Conservation (phyloP, 2,329 filamentous ascomycete genomes). For the Penicillium sp. region DNA sequence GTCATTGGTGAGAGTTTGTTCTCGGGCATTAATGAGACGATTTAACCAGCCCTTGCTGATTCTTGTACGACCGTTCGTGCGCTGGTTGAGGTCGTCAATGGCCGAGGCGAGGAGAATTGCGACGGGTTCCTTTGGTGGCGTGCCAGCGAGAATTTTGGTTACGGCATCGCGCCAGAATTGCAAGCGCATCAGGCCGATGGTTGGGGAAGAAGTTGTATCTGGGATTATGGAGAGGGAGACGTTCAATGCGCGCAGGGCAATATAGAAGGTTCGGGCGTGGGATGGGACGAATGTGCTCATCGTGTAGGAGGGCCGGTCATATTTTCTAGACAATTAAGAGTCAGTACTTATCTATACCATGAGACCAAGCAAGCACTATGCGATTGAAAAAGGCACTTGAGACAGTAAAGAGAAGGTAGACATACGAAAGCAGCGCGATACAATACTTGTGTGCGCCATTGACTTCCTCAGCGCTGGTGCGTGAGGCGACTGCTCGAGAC, state of each 20-base stretch:
- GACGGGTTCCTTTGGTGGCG: slow-evolving; percentile 87
- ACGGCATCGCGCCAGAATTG: slow-evolving; percentile 94
- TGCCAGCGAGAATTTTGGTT: slow-evolving; percentile 73
- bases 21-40: slow-evolving; percentile 78
- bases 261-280: slow-evolving; percentile 77
- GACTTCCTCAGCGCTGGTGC: slow-evolving; percentile 50
- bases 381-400: too few species aligned
- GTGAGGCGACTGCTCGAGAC: slow-evolving; percentile 18
- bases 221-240: slow-evolving; percentile 88
- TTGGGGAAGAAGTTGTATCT: slow-evolving; percentile 85
- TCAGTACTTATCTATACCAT: not conserved
- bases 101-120: slow-evolving; percentile 80
- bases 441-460: slow-evolving; percentile 62
- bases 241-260: slow-evolving; percentile 90
- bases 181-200: slow-evolving; percentile 84
- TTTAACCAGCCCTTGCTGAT: slow-evolving; percentile 74
- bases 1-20: slow-evolving; percentile 80
- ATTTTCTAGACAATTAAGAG: slow-evolving; percentile 61
- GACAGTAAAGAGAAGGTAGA: not conserved
- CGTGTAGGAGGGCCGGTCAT: slow-evolving; percentile 86
- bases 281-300: slow-evolving; percentile 82
- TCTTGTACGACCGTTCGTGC: slow-evolving; percentile 52
- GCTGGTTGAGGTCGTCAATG: slow-evolving; percentile 60
- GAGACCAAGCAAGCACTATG: too few species aligned
- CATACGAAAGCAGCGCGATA: slow-evolving; percentile 60